Percentiles rank a stretch among this genome's conserved stretches.
These are phyloP conservation scores for Hamigera avellanea DNA, from an alignment of 495 filamentous ascomycete genomes.

Conservation along the genomic window DNA sequence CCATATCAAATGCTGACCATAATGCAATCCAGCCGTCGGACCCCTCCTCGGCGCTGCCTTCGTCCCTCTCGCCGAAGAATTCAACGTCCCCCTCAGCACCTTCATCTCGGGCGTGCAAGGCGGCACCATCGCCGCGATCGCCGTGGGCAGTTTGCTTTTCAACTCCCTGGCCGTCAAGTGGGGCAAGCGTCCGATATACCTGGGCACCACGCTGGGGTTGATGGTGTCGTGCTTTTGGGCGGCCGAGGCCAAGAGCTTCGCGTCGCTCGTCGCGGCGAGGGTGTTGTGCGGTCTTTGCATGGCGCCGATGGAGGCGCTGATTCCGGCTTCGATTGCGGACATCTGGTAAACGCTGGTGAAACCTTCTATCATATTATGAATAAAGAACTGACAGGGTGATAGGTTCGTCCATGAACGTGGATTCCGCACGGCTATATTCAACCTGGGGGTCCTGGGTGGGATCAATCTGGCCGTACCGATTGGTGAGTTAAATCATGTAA, in stretches of 20 bases:
- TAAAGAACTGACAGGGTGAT: background rate
- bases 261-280: slow-evolving; percentile 43
- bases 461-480: slow-evolving; percentile 32
- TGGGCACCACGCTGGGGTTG: slow-evolving; percentile 44
- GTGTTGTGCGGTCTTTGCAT: slow-evolving; percentile 23
- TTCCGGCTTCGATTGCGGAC: slow-evolving; percentile 19
- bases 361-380: too few relatives aligned
- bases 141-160: slow-evolving; percentile 43
- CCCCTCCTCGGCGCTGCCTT: slow-evolving; percentile 24
- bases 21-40: slow-evolving; percentile 17
- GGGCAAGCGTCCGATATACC: slow-evolving; percentile 52
- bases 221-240: slow-evolving; percentile 51
- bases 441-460: slow-evolving; percentile 43
- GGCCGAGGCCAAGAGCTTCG: slow-evolving; percentile 40
- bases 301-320: slow-evolving; percentile 19
- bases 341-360: slow-evolving; percentile 13
- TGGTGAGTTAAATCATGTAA: slow-evolving; percentile 15
- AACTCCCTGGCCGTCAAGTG: slow-evolving; percentile 54
- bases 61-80: slow-evolving; percentile 22
- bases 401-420: slow-evolving; percentile 54
- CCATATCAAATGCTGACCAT: too few relatives aligned
- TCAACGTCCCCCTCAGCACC: slow-evolving; percentile 20
- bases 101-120: slow-evolving; percentile 24
- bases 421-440: slow-evolving; percentile 53
- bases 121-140: slow-evolving; percentile 27